A percentile compares a stretch with the other conserved stretches of the same genome.
Conservation (phyloP, 495 filamentous ascomycete species). For the Podospora didyma region DNA sequence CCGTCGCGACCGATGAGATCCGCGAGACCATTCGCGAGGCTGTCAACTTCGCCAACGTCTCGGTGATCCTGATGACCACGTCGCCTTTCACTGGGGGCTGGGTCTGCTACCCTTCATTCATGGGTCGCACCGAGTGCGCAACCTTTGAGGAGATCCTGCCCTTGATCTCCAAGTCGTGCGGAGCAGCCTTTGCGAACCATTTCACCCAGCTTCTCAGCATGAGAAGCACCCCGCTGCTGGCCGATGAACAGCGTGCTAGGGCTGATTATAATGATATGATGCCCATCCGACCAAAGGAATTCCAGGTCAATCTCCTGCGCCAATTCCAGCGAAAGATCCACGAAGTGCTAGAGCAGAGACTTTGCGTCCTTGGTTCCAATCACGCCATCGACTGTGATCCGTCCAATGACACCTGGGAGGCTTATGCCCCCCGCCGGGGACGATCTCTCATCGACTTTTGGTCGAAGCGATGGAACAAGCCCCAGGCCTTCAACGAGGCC, state of each 20-base stretch:
- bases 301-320: slow-evolving; percentile 15
- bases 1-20: slow-evolving; percentile 12
- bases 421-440: slow-evolving; percentile 9
- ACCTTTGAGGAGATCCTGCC: neutral
- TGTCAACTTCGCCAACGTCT: slow-evolving; percentile 16
- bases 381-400: slow-evolving; percentile 10
- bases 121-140: neutral
- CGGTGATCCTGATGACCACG: slow-evolving; percentile 16
- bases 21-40: slow-evolving; percentile 11
- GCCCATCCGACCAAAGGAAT: slow-evolving; percentile 13
- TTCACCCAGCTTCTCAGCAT: slow-evolving; percentile 19
- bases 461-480: slow-evolving; percentile 16
- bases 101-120: slow-evolving; percentile 20
- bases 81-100: slow-evolving; percentile 26
- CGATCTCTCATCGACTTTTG: slow-evolving; percentile 19
- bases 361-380: slow-evolving; percentile 5
- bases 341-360: slow-evolving; percentile 14
- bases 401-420: slow-evolving; percentile 10
- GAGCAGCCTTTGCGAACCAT: slow-evolving; percentile 18
- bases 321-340: slow-evolving; percentile 20
- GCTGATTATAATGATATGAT: slow-evolving; percentile 21
- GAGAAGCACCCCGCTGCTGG: slow-evolving; percentile 17
- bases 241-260: slow-evolving; percentile 17
- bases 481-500: neutral
- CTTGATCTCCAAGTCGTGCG: slow-evolving; percentile 18